Conservation (phyloP, 1,284 basidiomycete species). For the Ceratobasidium sp. region DNA sequence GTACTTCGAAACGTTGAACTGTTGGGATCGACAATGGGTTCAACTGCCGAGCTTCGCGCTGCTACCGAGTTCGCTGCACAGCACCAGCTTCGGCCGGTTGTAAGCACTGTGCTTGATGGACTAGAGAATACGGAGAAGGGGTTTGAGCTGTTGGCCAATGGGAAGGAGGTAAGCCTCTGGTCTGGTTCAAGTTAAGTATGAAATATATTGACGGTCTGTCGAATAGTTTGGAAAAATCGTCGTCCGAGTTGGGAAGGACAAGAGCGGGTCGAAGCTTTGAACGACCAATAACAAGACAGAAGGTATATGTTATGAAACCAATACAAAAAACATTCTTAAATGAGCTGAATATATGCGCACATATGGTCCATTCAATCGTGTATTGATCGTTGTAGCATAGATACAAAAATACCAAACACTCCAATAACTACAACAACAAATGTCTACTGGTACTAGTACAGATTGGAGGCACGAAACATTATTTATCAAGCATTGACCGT, state of each 20-base stretch:
- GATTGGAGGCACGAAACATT: too few species aligned
- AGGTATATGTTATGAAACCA: not conserved
- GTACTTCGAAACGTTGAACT: conserved; percentile 80
- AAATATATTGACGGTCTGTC: not conserved
- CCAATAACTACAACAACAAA: not conserved
- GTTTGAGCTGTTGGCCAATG: conserved; percentile 68
- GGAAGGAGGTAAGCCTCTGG: conserved; percentile 45
- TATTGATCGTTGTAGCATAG: not conserved
- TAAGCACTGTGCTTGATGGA: conserved; percentile 76
- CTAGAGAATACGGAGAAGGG: conserved; percentile 73
- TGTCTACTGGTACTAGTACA: too few species aligned
- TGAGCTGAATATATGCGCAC: too few species aligned
- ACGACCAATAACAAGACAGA: not conserved
- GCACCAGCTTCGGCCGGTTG: conserved; percentile 73
- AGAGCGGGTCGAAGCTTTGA: conserved; percentile 11
- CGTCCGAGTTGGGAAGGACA: conserved; percentile 51
- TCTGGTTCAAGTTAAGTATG: not conserved
- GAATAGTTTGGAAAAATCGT: conserved; percentile 81
- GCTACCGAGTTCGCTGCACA: conserved; percentile 74
- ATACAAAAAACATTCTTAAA: not conserved
- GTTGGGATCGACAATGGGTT: conserved; percentile 84
- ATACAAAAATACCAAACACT: not conserved
- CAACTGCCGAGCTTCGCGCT: conserved; percentile 73
- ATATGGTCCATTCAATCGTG: not conserved
- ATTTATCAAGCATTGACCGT: too few species aligned